Evolutionary conservation across 345 rosid species (phyloP).

Genomic region (Eucalyptus urophylla): DNA sequence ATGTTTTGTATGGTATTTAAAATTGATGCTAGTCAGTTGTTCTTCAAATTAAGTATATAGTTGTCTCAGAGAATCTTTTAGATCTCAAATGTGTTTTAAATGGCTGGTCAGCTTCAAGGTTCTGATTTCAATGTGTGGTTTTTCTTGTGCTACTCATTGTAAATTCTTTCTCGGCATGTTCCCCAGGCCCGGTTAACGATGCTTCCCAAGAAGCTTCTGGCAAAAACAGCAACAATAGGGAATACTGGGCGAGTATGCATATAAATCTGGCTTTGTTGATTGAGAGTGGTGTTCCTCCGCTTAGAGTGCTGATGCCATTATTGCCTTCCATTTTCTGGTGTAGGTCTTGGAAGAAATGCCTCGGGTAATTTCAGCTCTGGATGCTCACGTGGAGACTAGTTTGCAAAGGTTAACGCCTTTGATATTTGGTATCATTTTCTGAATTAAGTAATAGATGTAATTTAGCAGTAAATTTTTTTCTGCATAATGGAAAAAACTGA

Average conservation of each 20-base stretch:
- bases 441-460: neutral
- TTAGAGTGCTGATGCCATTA: neutral
- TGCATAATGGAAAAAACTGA: neutral
- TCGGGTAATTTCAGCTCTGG: constrained; percentile 56
- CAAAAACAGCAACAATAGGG: constrained; percentile 51
- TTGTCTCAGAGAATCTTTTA: neutral
- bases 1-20: neutral
- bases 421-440: neutral
- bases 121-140: neutral
- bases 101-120: neutral
- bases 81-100: neutral
- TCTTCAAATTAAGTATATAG: neutral
- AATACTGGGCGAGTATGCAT: constrained; percentile 62
- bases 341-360: constrained; percentile 84
- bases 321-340: neutral
- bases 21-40: neutral
- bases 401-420: constrained; percentile 34
- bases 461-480: neutral
- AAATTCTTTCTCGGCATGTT: neutral
- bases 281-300: neutral
- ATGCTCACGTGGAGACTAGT: constrained; percentile 75
- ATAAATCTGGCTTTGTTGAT: neutral
- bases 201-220: constrained; percentile 79
- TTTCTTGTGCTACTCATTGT: neutral
- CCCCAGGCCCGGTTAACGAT: constrained; percentile 46